Conservation (phyloP, 768 basidiomycete species). For the Tylopilus intermedius region DNA sequence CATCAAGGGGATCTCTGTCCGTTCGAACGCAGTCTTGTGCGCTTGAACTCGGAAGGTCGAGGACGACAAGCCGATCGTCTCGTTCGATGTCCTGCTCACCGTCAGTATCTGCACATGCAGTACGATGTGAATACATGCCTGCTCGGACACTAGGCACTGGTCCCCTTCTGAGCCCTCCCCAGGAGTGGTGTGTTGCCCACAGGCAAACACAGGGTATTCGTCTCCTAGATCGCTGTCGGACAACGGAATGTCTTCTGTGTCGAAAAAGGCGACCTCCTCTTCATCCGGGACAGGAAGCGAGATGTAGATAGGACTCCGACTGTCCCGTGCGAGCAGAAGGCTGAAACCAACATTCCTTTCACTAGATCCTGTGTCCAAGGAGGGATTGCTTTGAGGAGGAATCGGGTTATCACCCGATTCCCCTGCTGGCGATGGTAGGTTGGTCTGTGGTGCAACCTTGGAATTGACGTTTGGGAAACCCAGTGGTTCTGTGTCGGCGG, state of each 20-base stretch:
- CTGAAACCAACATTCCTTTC: not conserved
- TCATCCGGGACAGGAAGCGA: constrained; percentile 15
- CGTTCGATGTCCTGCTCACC: not conserved
- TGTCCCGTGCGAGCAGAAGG: not conserved
- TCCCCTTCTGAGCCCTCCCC: not conserved
- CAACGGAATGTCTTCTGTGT: not conserved
- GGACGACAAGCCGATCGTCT: not conserved
- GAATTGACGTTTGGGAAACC: not conserved
- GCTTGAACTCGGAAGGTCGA: not conserved
- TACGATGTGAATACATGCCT: constrained; percentile 1
- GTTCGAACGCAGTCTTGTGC: not conserved
- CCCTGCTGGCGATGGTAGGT: not conserved
- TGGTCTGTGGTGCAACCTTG: not conserved
- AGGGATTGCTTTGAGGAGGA: not conserved
- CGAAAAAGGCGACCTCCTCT: constrained; percentile 18
- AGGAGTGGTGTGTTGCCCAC: not conserved
- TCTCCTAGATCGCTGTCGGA: constrained; percentile 1
- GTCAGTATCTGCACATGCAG: not conserved
- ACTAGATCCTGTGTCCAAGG: not conserved
- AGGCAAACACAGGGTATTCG: not conserved
- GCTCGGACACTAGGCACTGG: not conserved
- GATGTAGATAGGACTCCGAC: constrained; percentile 1
- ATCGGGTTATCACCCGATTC: not conserved
- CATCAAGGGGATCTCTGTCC: not conserved
- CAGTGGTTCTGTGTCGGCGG: not conserved